Base-by-base conservation (phyloP, 1,284 basidiomycete species). In the Leccinum cinnamomeum region DNA sequence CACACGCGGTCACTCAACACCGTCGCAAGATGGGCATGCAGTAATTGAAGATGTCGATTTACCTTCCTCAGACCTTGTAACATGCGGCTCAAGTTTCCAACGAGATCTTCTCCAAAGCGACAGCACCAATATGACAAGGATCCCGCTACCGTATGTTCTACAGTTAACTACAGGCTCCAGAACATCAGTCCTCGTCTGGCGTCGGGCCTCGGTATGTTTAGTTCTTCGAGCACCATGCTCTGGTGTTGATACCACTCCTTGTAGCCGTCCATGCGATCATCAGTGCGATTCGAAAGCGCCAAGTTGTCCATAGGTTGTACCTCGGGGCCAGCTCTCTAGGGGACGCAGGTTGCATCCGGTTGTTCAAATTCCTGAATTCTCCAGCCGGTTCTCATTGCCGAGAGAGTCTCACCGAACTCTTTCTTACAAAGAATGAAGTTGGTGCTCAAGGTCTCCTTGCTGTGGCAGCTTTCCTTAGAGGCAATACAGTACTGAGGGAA, bases 311-410 rank as follows among this genome's bases (percentile, higher is more conserved):
- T 30, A 74, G 72, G 57, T 56, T 74, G 41, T 69, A 69, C 61
- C 64, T 76, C 46, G 75, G 71, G 8, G 53, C 65, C 20, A 76
- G 75, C 57, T 68, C 57, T 51, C 44, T 74, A n/a, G 75, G 75
- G 10, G 84, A 88, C 68, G 79, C 82, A 14, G 88, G 87, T 35
- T 84, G 83, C 61, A 72, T 78, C 33, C 75, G 77, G 25, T 75
- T 90, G 7, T 86, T 89, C 67, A 73, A 75, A 18, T 89, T 84
- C 68, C 76, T 90, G 5, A 68, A 75, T 39, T 85, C 86, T 7
- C 69, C 75, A 7, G 70, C 77, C 12, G 85, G 84, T n/a, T 72
- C 72, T 61, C 76, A 72, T 58, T 78, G 84, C 66, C 72, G 70
- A 53, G 65, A 68, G 11, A 44, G 65, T 57, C 80, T 90, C 59